Conservation (phyloP, 2,329 filamentous ascomycete genomes). For the Tolypocladium nubicola region DNA sequence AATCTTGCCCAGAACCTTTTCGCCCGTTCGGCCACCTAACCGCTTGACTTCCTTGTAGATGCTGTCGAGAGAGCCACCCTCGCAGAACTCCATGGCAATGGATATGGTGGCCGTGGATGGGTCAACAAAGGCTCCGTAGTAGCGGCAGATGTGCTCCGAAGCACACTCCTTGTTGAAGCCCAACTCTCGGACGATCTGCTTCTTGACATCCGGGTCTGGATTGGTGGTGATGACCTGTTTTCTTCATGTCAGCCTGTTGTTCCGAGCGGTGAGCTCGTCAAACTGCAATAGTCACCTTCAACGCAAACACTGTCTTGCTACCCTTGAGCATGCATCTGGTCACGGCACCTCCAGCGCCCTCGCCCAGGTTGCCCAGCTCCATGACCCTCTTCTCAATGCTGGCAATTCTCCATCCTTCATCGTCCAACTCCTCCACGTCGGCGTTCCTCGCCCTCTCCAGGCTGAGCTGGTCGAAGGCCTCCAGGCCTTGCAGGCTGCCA, state of each 20-base stretch:
- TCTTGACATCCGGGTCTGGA: conserved; percentile 94
- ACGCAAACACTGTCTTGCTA: conserved; percentile 86
- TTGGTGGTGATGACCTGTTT: conserved; percentile 90
- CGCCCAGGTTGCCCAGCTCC: conserved; percentile 81
- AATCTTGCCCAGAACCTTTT: conserved; percentile 95
- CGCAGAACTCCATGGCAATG: conserved; percentile 98
- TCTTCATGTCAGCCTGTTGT: conserved; percentile 5
- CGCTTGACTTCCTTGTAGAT: conserved; percentile 98
- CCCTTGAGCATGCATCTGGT: conserved; percentile 83
- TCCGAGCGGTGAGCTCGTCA: conserved; percentile 3
- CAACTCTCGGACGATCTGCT: conserved; percentile 92
- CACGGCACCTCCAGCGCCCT: conserved; percentile 91
- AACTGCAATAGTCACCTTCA: conserved; percentile 58
- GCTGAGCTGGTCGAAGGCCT: conserved; percentile 70
- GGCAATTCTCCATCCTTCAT: conserved; percentile 89
- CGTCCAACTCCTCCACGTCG: conserved; percentile 90
- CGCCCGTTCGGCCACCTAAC: conserved; percentile 84
- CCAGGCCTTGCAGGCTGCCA: conserved; percentile 64
- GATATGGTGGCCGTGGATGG: conserved; percentile 93
- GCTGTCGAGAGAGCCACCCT: conserved; percentile 89
- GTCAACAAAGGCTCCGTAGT: conserved; percentile 95
- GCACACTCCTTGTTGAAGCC: conserved; percentile 97
- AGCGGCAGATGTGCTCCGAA: conserved; percentile 91
- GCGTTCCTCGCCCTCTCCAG: conserved; percentile 72
- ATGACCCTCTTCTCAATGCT: conserved; percentile 80